phyloP scores from a whole-genome alignment of 768 basidiomycete genomes.

The Termitomyces sp. region DNA sequence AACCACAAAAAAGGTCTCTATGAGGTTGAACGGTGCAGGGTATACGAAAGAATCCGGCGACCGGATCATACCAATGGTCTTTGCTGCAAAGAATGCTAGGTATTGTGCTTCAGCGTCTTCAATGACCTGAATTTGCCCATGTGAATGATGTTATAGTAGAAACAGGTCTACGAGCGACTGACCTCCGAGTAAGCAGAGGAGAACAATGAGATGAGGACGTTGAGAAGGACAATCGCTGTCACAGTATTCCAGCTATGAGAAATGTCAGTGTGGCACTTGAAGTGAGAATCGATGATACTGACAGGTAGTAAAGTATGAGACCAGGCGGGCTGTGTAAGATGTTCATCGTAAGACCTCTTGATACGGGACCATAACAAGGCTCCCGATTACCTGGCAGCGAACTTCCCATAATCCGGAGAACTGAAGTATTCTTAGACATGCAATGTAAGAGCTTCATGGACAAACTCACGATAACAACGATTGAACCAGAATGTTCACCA shows the following conservation, averaged over 20 bases:
- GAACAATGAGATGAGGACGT: conserved; percentile 94
- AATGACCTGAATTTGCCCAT: conserved; percentile 45
- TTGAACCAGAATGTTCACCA: conserved; percentile 72
- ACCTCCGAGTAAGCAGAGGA: conserved; percentile 90
- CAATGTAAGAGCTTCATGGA: background rate
- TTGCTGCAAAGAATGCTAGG: conserved; percentile 84
- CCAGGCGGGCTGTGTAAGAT: conserved; percentile 40
- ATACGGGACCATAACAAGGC: background rate
- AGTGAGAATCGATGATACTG: conserved; percentile 18
- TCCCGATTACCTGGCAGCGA: conserved; percentile 36
- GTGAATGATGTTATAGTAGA: background rate
- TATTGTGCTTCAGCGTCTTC: conserved; percentile 88
- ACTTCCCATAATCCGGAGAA: conserved; percentile 63
- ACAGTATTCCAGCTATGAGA: conserved; percentile 70
- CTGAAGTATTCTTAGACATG: conserved; percentile 23
- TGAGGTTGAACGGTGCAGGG: conserved; percentile 88
- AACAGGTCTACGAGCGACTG: conserved; percentile 17
- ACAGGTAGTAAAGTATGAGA: conserved; percentile 77
- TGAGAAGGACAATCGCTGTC: conserved; percentile 80
- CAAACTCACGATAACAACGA: conserved; percentile 67
- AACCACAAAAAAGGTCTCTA: conserved; percentile 75
- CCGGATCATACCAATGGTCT: conserved; percentile 80
- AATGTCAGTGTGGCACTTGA: conserved; percentile 1
- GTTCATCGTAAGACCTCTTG: background rate
- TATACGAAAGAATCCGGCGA: conserved; percentile 86